Evolutionary conservation across 2,329 filamentous ascomycete genomes (phyloP).

Genomic region (Botryotinia convoluta): DNA sequence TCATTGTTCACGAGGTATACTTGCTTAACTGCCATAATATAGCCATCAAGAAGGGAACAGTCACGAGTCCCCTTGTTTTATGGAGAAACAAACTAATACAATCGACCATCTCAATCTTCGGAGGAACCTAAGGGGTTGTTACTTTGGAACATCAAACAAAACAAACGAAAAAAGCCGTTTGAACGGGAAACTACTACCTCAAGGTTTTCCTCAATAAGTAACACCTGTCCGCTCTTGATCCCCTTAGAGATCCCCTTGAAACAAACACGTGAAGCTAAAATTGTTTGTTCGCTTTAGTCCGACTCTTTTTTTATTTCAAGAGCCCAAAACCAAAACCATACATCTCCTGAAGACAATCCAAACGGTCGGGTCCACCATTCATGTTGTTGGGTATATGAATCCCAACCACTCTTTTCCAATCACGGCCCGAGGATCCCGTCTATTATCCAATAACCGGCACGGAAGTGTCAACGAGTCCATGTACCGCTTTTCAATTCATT

Average conservation of each 20-base stretch:
- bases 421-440: conserved; percentile 18
- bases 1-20: neutral
- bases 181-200: neutral
- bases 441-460: conserved; percentile 17
- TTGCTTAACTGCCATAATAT: conserved; percentile 14
- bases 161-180: conserved; percentile 3
- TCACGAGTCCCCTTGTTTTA: conserved; percentile 14
- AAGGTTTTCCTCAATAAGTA: conserved; percentile 4
- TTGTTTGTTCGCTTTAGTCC: neutral
- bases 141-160: conserved; percentile 12
- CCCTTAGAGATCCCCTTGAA: neutral
- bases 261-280: conserved; percentile 16
- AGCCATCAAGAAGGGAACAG: conserved; percentile 2
- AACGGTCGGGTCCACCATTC: conserved; percentile 17
- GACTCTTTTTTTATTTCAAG: neutral
- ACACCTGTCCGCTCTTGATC: neutral
- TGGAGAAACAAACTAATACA: conserved; percentile 6
- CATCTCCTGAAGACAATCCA: conserved; percentile 4
- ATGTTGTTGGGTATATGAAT: conserved; percentile 3
- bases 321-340: neutral
- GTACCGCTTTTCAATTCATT: conserved; percentile 17
- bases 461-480: conserved; percentile 1
- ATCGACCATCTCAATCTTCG: conserved; percentile 12
- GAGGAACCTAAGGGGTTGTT: conserved; percentile 17
- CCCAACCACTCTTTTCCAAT: conserved; percentile 6